Base-by-base conservation (phyloP, 208 protist species). In the Jaenimonas drosophilae region DNA sequence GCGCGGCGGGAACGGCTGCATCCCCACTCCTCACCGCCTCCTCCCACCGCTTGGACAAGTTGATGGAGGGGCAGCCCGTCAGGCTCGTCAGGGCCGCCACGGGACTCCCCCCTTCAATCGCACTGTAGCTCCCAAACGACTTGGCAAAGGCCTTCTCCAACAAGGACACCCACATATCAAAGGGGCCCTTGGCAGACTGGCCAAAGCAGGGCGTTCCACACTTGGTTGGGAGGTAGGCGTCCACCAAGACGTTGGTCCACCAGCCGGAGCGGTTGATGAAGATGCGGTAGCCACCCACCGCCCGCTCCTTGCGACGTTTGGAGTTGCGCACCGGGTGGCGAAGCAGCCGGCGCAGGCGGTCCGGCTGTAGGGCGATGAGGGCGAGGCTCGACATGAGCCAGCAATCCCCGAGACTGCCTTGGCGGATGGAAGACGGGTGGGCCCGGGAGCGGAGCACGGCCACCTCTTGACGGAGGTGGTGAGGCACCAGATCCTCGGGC, bases 391-490 rank as follows among this genome's bases (percentile, higher is more conserved):
- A 59, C 23, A 72, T 60, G 26, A 91, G 65, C 74, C 76, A 95
- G 38, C 70, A 84, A 61, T 95, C 78, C 31, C 83, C 83, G 4
- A 91, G 50, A 26, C 79, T 60, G 34, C 80, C 80, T 16, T 61
- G 59, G 36, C 68, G 63, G 29, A 90, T 51, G 36, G 42, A 44
- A 24, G 48, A 47, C 29, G 77, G 74, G 24, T 42, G 38, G 56
- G 76, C 54, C 12, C 21, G 58, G 14, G 52, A 29, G 33, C 73
- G 58, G 59, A 88, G 83, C 33, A 88, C 64, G 20, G 70, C 70
- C 41, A 87, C 64, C 42, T 81, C 61, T 42, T 75, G n/a, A n/a
- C n/a, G n/a, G n/a, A n/a, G n/a, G n/a, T n/a, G n/a, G n/a, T n/a
- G n/a, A n/a, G n/a, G n/a, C n/a, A n/a, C n/a, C n/a, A n/a, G n/a